Percentiles rank a stretch among this genome's conserved stretches.
phyloP scores from a whole-genome alignment of 805 yeast species.

The Saccharomycopsis fibuligera region DNA sequence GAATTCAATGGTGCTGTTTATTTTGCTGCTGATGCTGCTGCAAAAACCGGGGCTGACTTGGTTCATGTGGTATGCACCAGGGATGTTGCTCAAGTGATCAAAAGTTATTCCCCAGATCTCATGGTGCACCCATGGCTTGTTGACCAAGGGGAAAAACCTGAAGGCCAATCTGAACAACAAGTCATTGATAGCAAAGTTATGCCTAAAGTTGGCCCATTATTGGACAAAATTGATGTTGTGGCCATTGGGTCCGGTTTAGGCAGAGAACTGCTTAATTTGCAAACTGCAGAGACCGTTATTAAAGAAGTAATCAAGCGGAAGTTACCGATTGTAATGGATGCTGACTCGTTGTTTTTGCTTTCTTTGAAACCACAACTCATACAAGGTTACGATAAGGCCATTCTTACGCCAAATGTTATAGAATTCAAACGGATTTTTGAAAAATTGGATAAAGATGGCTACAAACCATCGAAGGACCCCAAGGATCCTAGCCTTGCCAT shows the following conservation, averaged over 20 bases:
- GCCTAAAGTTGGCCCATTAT: conserved; percentile 47
- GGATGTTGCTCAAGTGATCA: conserved; percentile 73
- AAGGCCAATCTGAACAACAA: conserved; percentile 23
- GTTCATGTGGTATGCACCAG: conserved; percentile 84
- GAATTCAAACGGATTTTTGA: conserved; percentile 69
- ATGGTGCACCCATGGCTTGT: conserved; percentile 92
- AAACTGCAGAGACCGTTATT: conserved; percentile 51
- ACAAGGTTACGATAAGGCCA: conserved; percentile 49
- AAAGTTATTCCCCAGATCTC: conserved; percentile 82
- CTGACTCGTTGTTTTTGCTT: conserved; percentile 75
- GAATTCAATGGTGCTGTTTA: conserved; percentile 96
- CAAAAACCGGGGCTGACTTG: conserved; percentile 81
- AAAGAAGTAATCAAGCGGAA: conserved; percentile 47
- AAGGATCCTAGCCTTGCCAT: conserved; percentile 25
- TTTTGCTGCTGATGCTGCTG: conserved; percentile 81
- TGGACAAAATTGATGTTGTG: conserved; percentile 69
- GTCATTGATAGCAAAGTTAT: conserved; percentile 41
- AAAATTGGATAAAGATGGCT: conserved; percentile 21
- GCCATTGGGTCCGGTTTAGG: conserved; percentile 96
- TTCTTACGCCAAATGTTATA: conserved; percentile 84
- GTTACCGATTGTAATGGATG: conserved; percentile 79
- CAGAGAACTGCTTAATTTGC: conserved; percentile 63
- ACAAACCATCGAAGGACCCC: conserved; percentile 6
- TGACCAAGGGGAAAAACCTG: conserved; percentile 26
- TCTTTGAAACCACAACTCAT: conserved; percentile 51